Conservation (phyloP, 2,329 filamentous ascomycete species). For the Lachnellula cervina region DNA sequence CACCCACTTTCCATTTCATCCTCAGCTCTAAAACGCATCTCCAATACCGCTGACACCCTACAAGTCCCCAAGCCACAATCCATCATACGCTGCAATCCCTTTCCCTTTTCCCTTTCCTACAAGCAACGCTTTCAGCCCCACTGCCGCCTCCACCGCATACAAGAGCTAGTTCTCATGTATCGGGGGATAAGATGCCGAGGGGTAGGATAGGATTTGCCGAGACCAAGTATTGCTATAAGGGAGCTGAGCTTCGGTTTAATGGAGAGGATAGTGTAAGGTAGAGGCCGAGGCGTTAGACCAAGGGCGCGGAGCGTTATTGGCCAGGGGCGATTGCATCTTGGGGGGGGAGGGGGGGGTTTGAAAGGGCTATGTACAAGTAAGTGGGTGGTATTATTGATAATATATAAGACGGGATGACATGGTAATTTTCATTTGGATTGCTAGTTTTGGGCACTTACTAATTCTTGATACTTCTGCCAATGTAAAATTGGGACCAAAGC, state of each 20-base stretch:
- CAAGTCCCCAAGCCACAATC: neutral
- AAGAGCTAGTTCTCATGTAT: slow-evolving; percentile 22
- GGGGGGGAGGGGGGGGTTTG: too few species aligned
- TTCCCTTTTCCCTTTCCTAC: slow-evolving; percentile 5
- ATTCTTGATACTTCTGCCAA: too few species aligned
- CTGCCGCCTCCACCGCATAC: slow-evolving; percentile 12
- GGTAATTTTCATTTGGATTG: too few species aligned
- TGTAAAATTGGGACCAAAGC: too few species aligned
- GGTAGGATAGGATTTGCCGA: slow-evolving; percentile 19
- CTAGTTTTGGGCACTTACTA: too few species aligned
- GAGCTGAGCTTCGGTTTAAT: slow-evolving; percentile 7
- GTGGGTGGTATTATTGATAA: too few species aligned
- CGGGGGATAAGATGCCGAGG: slow-evolving; percentile 18
- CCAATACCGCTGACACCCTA: neutral
- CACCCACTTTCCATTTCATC: too few species aligned
- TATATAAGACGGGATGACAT: too few species aligned
- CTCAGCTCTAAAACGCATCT: neutral
- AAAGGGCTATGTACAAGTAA: too few species aligned
- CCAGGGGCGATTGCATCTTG: slow-evolving; percentile 17
- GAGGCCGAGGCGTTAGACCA: neutral
- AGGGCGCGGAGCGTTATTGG: slow-evolving; percentile 7
- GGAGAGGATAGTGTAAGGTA: slow-evolving; percentile 3
- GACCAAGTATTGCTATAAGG: slow-evolving; percentile 17
- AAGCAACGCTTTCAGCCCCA: neutral
- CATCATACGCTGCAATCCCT: slow-evolving; percentile 11